Conservation (phyloP, 164 flowering plant species). For the Tetracentron sinense region DNA sequence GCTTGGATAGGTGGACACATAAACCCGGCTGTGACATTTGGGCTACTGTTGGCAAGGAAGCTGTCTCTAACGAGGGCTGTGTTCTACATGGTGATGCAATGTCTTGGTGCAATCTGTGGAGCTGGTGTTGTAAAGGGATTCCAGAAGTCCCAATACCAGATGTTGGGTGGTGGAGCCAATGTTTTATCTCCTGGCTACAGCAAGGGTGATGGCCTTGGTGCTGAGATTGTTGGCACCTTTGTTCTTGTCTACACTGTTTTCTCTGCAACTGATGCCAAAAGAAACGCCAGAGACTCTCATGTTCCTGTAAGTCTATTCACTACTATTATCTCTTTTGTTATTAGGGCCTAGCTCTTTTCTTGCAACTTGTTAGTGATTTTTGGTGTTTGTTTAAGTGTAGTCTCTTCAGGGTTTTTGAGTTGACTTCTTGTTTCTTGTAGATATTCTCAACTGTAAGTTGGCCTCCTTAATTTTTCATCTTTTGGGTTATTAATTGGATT, state of each 20-base stretch:
- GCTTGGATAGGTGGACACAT: conserved; percentile 49
- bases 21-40: too few species aligned
- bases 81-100: conserved; percentile 55
- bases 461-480: background rate
- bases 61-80: conserved; percentile 48
- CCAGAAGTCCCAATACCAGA: conserved; percentile 23
- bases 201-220: too few species aligned
- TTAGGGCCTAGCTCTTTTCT: background rate
- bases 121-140: conserved; percentile 65
- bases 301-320: conserved; percentile 53
- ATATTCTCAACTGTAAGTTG: background rate
- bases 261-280: too few species aligned
- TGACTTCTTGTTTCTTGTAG: background rate
- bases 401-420: too few species aligned
- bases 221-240: too few species aligned
- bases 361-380: background rate
- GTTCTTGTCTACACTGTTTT: too few species aligned
- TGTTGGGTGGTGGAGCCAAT: conserved; percentile 51
- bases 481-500: too few species aligned
- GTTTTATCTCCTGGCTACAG: conserved; percentile 44
- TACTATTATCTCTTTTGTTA: background rate
- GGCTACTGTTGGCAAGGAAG: too few species aligned
- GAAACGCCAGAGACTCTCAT: conserved; percentile 66
- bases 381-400: background rate
- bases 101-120: conserved; percentile 55